These are phyloP conservation scores for Cairneyella variabilis DNA, from an alignment of 495 filamentous ascomycete species.

Conservation along the genomic window DNA sequence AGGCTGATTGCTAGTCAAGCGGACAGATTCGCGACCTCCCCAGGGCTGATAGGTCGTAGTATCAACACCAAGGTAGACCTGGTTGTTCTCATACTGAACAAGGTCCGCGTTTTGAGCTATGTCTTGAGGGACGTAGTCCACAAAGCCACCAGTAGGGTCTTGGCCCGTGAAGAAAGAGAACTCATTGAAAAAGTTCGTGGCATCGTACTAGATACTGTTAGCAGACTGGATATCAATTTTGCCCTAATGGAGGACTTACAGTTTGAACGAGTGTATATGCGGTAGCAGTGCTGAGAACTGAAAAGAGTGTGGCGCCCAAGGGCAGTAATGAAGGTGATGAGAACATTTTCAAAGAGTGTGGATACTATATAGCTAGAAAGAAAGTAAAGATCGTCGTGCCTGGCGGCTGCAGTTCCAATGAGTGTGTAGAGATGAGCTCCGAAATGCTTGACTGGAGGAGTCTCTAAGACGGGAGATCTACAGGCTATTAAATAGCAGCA, in stretches of 20 bases:
- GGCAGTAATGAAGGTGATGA: background rate
- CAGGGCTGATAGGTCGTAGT: slow-evolving; percentile 29
- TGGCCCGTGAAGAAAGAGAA: slow-evolving; percentile 29
- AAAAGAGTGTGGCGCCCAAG: slow-evolving; percentile 2
- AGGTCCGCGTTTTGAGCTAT: slow-evolving; percentile 57
- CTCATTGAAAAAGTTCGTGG: slow-evolving; percentile 26
- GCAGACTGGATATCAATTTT: background rate
- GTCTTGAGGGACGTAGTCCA: slow-evolving; percentile 48
- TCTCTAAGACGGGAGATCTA: no score
- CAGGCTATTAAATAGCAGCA: no score
- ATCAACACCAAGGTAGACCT: slow-evolving; percentile 42
- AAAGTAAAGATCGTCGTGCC: background rate
- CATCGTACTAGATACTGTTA: slow-evolving; percentile 14
- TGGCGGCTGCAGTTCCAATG: background rate
- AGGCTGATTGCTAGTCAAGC: slow-evolving; percentile 56
- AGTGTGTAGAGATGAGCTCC: background rate
- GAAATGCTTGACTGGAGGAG: background rate
- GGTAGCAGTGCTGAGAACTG: background rate
- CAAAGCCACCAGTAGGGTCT: slow-evolving; percentile 57
- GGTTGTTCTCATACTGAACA: slow-evolving; percentile 40
- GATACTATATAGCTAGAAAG: background rate
- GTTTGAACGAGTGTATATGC: slow-evolving; percentile 10
- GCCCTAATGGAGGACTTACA: background rate
- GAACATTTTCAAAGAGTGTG: background rate
- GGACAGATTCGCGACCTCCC: slow-evolving; percentile 57